A percentile compares a stretch with the other conserved stretches of the same genome.
phyloP scores from a whole-genome alignment of 140 eudicot genomes.

The Oenanthe javanica region DNA sequence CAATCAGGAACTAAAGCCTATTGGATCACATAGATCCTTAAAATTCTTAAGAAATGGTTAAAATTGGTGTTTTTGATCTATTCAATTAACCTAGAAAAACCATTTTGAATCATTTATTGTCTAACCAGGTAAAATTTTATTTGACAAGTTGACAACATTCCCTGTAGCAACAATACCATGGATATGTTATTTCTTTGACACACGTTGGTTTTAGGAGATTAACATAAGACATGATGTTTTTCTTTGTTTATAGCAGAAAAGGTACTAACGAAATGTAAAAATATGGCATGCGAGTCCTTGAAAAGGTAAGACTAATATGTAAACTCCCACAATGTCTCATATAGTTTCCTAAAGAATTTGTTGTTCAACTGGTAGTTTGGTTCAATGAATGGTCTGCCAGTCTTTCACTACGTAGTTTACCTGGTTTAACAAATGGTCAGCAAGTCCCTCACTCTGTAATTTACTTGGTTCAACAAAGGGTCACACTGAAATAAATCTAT shows the following conservation, averaged over 20 bases:
- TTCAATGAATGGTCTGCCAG: not conserved
- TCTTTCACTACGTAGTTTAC: not conserved
- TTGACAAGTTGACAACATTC: not conserved
- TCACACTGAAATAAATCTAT: too few relatives aligned
- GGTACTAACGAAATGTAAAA: not conserved
- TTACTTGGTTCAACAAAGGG: too few relatives aligned
- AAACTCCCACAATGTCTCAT: not conserved
- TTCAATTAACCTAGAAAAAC: not conserved
- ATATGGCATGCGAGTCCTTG: not conserved
- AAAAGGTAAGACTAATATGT: not conserved
- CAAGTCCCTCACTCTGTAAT: too few relatives aligned
- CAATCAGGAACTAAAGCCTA: not conserved
- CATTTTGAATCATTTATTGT: not conserved
- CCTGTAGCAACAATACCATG: not conserved
- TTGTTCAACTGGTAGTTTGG: too few relatives aligned
- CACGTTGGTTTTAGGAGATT: not conserved
- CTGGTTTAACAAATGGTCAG: not conserved
- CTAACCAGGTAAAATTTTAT: not conserved
- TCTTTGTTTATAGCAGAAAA: not conserved
- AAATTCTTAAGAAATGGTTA: not conserved
- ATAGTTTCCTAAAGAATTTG: too few relatives aligned
- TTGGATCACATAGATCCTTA: not conserved
- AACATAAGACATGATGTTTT: not conserved
- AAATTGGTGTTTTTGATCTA: not conserved
- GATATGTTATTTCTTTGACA: not conserved